Evolutionary conservation across 495 filamentous ascomycete genomes (phyloP).

Genomic region (Wilcoxina mikolae): DNA sequence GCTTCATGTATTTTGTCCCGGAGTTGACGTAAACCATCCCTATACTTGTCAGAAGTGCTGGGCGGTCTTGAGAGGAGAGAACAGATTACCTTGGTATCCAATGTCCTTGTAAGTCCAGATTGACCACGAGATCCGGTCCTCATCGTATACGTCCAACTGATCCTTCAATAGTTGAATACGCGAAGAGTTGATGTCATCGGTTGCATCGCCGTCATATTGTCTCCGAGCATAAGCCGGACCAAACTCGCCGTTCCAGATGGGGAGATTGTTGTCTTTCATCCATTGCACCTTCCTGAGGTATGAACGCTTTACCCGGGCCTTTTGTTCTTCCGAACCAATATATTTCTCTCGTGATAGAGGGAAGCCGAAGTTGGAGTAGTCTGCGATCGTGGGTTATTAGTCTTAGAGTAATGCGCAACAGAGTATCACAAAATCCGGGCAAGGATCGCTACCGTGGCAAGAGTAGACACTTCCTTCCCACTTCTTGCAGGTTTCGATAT

Average conservation of each 20-base stretch:
- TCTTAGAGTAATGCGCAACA: not conserved
- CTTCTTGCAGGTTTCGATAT: conserved; percentile 21
- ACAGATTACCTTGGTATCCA: conserved; percentile 37
- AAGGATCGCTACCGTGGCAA: conserved; percentile 43
- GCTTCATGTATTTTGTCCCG: conserved; percentile 36
- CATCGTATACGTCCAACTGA: conserved; percentile 44
- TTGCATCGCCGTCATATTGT: conserved; percentile 27
- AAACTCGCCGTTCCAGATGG: conserved; percentile 56
- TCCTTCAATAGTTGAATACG: conserved; percentile 41
- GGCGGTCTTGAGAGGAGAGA: too few relatives aligned
- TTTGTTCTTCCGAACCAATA: conserved; percentile 39
- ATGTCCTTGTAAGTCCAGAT: conserved; percentile 58
- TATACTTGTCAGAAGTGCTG: conserved; percentile 3
- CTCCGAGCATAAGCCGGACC: conserved; percentile 45
- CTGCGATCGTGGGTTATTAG: too few relatives aligned
- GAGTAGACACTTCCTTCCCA: conserved; percentile 44
- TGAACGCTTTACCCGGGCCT: conserved; percentile 33
- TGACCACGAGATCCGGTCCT: conserved; percentile 42
- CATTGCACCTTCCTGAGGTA: conserved; percentile 45
- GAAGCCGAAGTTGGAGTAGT: conserved; percentile 47
- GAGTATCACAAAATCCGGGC: too few relatives aligned
- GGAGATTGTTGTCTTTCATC: conserved; percentile 39
- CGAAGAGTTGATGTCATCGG: conserved; percentile 36
- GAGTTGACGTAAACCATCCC: conserved; percentile 43
- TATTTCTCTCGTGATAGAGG: conserved; percentile 38